A percentile compares a stretch with the other conserved stretches of the same genome.
Evolutionary conservation across 495 filamentous ascomycete genomes (phyloP).

Genomic region (Geopyxis carbonaria): DNA sequence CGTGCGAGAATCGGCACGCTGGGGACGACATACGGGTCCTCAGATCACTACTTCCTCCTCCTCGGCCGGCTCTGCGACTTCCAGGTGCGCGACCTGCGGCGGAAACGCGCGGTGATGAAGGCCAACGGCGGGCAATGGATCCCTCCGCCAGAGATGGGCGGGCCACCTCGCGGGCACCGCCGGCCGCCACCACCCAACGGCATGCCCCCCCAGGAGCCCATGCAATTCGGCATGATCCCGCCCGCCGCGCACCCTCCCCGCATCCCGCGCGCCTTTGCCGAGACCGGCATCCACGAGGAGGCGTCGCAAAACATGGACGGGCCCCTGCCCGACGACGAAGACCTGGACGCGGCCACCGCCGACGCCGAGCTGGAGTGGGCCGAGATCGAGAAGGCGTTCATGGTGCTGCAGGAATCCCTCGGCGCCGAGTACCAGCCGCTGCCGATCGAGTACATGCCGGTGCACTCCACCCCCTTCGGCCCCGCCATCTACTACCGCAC

Average conservation of each 20-base stretch:
- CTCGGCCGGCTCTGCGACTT: slow-evolving; percentile 73
- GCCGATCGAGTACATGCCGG: slow-evolving; percentile 47
- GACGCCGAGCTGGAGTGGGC: slow-evolving; percentile 70
- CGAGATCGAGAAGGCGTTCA: slow-evolving; percentile 51
- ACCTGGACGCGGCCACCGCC: slow-evolving; percentile 43
- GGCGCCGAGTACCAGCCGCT: slow-evolving; percentile 64
- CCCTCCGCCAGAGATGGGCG: slow-evolving; percentile 36
- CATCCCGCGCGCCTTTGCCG: slow-evolving; percentile 41
- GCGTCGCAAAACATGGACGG: too few species aligned
- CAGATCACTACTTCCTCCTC: slow-evolving; percentile 70
- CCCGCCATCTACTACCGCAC: slow-evolving; percentile 62
- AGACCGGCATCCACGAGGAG: slow-evolving; percentile 19
- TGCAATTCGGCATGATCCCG: slow-evolving; percentile 46
- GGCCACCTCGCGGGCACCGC: slow-evolving; percentile 14
- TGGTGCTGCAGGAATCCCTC: slow-evolving; percentile 44
- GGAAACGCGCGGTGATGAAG: slow-evolving; percentile 38
- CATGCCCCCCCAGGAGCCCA: slow-evolving; percentile 21
- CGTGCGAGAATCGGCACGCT: slow-evolving; percentile 59
- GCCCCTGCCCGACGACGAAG: slow-evolving; percentile 28
- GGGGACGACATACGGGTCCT: slow-evolving; percentile 70
- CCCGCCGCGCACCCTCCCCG: slow-evolving; percentile 30
- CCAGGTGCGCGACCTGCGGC: slow-evolving; percentile 53
- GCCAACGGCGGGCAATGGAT: slow-evolving; percentile 39
- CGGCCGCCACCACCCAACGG: slow-evolving; percentile 4
- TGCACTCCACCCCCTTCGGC: slow-evolving; percentile 71